Conservation (phyloP, 305 asterid species). For the Rubia balearica region DNA sequence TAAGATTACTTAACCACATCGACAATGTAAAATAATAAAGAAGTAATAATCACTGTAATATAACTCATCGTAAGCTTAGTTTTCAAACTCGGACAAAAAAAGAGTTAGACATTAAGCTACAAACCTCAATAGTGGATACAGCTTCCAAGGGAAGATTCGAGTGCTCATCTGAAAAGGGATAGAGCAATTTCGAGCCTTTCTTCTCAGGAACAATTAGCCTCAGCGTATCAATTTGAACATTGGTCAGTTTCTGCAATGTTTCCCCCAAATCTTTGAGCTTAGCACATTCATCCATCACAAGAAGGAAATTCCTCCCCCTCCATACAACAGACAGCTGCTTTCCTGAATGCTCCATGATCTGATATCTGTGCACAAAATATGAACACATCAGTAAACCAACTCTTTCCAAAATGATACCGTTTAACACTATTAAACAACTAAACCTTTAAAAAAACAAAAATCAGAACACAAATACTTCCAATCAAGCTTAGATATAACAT, state of each 20-base stretch:
- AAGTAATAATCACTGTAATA: neutral
- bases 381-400: neutral
- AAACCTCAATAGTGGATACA: slow-evolving; percentile 51
- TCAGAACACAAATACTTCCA: neutral
- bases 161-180: slow-evolving; percentile 79
- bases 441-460: neutral
- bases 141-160: slow-evolving; percentile 48
- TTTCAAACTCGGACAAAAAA: neutral
- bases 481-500: neutral
- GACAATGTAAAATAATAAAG: neutral
- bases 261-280: slow-evolving; percentile 71
- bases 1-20: slow-evolving; percentile 2
- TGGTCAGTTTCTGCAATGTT: slow-evolving; percentile 56
- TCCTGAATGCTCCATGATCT: slow-evolving; percentile 43
- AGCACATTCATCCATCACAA: slow-evolving; percentile 47
- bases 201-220: slow-evolving; percentile 60
- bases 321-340: slow-evolving; percentile 45
- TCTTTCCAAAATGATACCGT: neutral
- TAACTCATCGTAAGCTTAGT: neutral
- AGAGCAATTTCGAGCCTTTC: slow-evolving; percentile 54
- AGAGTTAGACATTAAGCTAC: neutral
- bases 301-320: slow-evolving; percentile 54
- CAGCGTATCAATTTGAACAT: slow-evolving; percentile 58
- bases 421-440: slow-evolving; percentile 1
- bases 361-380: slow-evolving; percentile 23